Conservation (phyloP, 2,329 filamentous ascomycete species). For the Arthrobotrys pseudoclavata region DNA sequence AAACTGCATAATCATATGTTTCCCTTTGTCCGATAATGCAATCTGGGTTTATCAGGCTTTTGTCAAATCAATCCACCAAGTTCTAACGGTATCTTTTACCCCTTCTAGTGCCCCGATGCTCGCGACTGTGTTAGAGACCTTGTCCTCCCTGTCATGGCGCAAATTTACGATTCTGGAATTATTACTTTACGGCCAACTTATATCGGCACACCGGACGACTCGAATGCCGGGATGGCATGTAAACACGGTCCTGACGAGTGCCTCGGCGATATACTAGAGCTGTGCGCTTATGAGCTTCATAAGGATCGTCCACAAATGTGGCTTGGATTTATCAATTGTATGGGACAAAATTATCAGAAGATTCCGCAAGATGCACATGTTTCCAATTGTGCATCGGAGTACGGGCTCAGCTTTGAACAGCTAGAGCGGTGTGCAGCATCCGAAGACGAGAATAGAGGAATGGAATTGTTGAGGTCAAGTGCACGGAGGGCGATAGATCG, state of each 20-base stretch:
- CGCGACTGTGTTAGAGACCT: slow-evolving; percentile 83
- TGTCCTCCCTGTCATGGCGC: slow-evolving; percentile 87
- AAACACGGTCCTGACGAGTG: slow-evolving; percentile 91
- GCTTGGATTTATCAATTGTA: slow-evolving; percentile 93
- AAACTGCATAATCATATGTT: slow-evolving; percentile 45
- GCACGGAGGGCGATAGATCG: slow-evolving; percentile 72
- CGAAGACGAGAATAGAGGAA: slow-evolving; percentile 79
- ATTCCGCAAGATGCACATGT: slow-evolving; percentile 86
- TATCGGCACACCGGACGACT: slow-evolving; percentile 78
- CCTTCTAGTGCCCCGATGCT: slow-evolving; percentile 85
- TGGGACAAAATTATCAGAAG: slow-evolving; percentile 79
- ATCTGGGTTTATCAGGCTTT: neutral
- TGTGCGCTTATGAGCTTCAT: slow-evolving; percentile 87
- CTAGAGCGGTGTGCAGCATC: slow-evolving; percentile 85
- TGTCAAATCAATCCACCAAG: neutral
- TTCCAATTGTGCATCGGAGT: slow-evolving; percentile 88
- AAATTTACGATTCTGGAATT: slow-evolving; percentile 75
- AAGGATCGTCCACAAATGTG: slow-evolving; percentile 81
- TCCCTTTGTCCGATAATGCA: slow-evolving; percentile 20
- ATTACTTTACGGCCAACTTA: slow-evolving; percentile 93
- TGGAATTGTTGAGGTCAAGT: slow-evolving; percentile 76
- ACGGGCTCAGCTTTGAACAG: slow-evolving; percentile 84
- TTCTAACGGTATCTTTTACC: slow-evolving; percentile 6
- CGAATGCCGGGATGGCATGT: slow-evolving; percentile 86
- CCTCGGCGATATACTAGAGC: slow-evolving; percentile 92